These are phyloP conservation scores for Phytophthora colocasiae DNA, from an alignment of 352 stramenopile species.

Conservation along the genomic window DNA sequence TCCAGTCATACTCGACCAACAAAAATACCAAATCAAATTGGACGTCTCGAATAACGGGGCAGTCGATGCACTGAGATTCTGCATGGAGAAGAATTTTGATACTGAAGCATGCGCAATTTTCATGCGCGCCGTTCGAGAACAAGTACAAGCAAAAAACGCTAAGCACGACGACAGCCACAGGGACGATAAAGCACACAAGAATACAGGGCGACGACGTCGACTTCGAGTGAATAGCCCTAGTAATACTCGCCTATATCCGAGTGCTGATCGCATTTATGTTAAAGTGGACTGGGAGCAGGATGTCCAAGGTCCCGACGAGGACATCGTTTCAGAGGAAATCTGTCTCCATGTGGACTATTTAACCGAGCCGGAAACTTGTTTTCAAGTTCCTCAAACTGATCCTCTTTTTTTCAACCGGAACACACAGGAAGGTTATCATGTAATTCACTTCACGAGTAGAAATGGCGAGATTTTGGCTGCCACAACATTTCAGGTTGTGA, in stretches of 20 bases:
- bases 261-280: conserved; percentile 51
- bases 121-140: conserved; percentile 33
- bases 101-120: conserved; percentile 42
- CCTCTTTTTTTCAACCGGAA: conserved; percentile 43
- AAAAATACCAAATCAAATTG: conserved; percentile 24
- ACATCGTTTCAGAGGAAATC: conserved; percentile 31
- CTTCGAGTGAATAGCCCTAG: conserved; percentile 43
- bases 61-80: conserved; percentile 51
- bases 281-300: conserved; percentile 41
- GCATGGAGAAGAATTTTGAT: conserved; percentile 31
- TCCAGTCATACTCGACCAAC: conserved; percentile 27
- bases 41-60: conserved; percentile 35
- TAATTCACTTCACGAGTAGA: conserved; percentile 51
- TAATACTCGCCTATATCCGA: conserved; percentile 36
- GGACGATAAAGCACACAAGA: background rate
- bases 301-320: conserved; percentile 1
- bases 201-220: background rate
- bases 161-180: conserved; percentile 1
- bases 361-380: conserved; percentile 31
- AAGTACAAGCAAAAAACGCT: conserved; percentile 13
- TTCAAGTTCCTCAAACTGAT: conserved; percentile 36
- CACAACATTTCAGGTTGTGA: conserved; percentile 46
- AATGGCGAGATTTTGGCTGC: conserved; percentile 44
- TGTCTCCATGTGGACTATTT: conserved; percentile 49
- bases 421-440: conserved; percentile 38